These are phyloP conservation scores for Cladosporium austrohemisphaericum DNA, from an alignment of 2,329 filamentous ascomycete genomes.

Conservation along the genomic window DNA sequence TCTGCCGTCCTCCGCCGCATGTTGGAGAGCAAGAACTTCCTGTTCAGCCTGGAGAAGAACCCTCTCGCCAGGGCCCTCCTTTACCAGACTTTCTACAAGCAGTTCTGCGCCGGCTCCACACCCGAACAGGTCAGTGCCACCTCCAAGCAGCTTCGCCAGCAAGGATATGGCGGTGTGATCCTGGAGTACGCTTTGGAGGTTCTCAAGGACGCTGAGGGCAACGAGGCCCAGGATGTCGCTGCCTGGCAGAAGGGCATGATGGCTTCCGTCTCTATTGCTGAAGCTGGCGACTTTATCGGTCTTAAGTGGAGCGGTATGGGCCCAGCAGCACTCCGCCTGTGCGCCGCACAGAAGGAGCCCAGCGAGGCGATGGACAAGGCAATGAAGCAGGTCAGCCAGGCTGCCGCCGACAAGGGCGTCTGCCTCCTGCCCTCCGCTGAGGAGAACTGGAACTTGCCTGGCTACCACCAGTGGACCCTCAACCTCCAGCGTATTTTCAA, in stretches of 20 bases:
- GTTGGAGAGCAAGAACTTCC: constrained; percentile 62
- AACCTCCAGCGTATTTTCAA: constrained; percentile 48
- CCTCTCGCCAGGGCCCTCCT: constrained; percentile 65
- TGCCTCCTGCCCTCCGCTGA: constrained; percentile 82
- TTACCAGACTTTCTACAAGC: constrained; percentile 81
- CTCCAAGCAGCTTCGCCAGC: constrained; percentile 61
- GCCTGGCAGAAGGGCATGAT: constrained; percentile 73
- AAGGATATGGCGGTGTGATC: constrained; percentile 81
- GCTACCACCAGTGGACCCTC: constrained; percentile 77
- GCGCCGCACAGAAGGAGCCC: constrained; percentile 61
- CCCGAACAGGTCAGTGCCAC: constrained; percentile 63
- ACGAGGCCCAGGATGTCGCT: constrained; percentile 58
- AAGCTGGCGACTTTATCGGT: constrained; percentile 52
- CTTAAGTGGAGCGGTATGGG: constrained; percentile 79
- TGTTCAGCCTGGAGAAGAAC: constrained; percentile 74
- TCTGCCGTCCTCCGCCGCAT: constrained; percentile 64
- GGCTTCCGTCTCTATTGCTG: constrained; percentile 60
- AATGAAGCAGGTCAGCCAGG: constrained; percentile 70
- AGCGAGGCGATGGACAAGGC: constrained; percentile 62
- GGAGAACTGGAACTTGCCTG: constrained; percentile 71
- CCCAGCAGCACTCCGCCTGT: constrained; percentile 62
- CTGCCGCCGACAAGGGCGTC: constrained; percentile 66
- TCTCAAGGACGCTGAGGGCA: constrained; percentile 54
- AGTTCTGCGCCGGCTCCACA: constrained; percentile 85
- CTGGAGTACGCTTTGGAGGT: constrained; percentile 81